Evolutionary conservation across 2,329 filamentous ascomycete genomes (phyloP).

Genomic region (Scopulariopsis brevicaulis): DNA sequence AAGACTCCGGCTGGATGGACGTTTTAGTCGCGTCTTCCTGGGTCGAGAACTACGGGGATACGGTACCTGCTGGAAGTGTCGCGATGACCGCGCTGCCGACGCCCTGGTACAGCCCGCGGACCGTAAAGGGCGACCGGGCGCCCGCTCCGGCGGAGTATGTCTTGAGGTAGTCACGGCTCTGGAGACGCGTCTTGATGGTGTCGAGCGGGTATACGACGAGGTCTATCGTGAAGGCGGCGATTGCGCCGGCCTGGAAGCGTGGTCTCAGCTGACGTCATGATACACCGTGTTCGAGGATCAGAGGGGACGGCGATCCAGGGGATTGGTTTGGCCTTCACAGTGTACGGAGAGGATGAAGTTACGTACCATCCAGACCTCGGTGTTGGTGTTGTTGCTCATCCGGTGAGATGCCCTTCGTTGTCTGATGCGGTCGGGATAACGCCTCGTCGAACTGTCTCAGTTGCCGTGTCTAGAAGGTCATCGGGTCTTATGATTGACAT

Average conservation of each 20-base stretch:
- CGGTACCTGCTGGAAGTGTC: slow-evolving; percentile 71
- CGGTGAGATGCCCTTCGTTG: background rate
- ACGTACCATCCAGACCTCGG: background rate
- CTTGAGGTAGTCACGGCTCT: slow-evolving; percentile 63
- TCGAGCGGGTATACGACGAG: slow-evolving; percentile 79
- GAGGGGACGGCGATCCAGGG: background rate
- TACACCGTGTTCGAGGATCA: background rate
- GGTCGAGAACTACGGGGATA: too few species aligned
- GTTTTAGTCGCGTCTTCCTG: too few species aligned
- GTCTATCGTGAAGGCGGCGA: slow-evolving; percentile 79
- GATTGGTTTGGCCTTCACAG: background rate
- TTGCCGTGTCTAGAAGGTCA: too few species aligned
- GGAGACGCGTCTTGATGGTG: slow-evolving; percentile 78
- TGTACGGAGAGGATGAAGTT: background rate
- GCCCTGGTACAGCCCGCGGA: slow-evolving; percentile 76
- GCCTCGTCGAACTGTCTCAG: too few species aligned
- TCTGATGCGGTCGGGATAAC: background rate
- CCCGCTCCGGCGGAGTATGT: slow-evolving; percentile 42
- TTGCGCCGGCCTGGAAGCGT: slow-evolving; percentile 58
- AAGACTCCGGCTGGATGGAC: background rate
- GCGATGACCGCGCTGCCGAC: slow-evolving; percentile 76
- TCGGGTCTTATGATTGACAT: too few species aligned
- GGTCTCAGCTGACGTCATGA: background rate
- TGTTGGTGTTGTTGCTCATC: background rate
- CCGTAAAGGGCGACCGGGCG: slow-evolving; percentile 40